Percentiles rank a stretch among this genome's conserved stretches.
Evolutionary conservation across 805 yeast species (phyloP).

Genomic region (Wickerhamomyces sydowiorum): DNA sequence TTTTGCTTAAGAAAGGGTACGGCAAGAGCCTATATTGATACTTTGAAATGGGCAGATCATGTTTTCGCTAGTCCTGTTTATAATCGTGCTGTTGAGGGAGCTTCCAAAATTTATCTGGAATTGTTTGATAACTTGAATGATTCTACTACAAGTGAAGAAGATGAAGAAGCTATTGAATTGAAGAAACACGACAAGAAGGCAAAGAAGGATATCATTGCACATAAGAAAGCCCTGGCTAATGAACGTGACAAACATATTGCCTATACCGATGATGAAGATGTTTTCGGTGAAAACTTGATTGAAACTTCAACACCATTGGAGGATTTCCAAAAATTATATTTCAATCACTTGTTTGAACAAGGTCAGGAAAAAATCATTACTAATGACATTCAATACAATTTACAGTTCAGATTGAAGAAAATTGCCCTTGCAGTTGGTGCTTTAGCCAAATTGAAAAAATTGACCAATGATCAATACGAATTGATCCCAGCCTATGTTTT

Average conservation of each 20-base stretch:
- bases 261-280: conserved; percentile 46
- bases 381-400: conserved; percentile 10
- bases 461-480: conserved; percentile 15
- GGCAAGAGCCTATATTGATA: conserved; percentile 71
- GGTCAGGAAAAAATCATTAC: conserved; percentile 32
- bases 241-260: conserved; percentile 39
- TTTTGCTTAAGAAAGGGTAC: conserved; percentile 91
- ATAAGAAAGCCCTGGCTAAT: conserved; percentile 47
- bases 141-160: conserved; percentile 8
- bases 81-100: conserved; percentile 63
- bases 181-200: conserved; percentile 40
- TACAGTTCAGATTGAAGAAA: conserved; percentile 18
- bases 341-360: conserved; percentile 33
- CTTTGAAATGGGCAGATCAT: conserved; percentile 78
- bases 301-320: conserved; percentile 34
- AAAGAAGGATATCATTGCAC: conserved; percentile 52
- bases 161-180: conserved; percentile 6
- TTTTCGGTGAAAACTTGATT: conserved; percentile 46
- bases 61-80: conserved; percentile 67
- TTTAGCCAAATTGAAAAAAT: conserved; percentile 14
- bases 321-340: conserved; percentile 38
- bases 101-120: conserved; percentile 50
- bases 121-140: conserved; percentile 15
- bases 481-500: conserved; percentile 15
- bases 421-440: conserved; percentile 19